phyloP scores from a whole-genome alignment of 1,284 basidiomycete species.

The Moesziomyces aphidis region DNA sequence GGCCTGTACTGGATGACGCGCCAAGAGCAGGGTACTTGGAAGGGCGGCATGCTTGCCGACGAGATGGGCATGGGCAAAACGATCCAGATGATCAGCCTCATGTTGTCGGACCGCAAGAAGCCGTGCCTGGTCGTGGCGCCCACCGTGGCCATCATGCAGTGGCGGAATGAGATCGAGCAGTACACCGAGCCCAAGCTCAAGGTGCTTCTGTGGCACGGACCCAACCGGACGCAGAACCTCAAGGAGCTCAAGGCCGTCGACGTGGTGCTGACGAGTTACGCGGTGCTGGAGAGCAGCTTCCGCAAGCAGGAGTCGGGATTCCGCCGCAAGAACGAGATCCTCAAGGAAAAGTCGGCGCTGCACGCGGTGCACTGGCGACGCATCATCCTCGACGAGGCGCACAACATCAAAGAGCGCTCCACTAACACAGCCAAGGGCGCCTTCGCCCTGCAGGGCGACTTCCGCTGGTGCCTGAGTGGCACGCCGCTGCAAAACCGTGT shows the following conservation, averaged over 20 bases:
- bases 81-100: slow-evolving; percentile 92
- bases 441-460: slow-evolving; percentile 85
- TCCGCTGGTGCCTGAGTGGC: slow-evolving; percentile 96
- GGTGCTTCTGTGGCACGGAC: slow-evolving; percentile 92
- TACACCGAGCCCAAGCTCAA: slow-evolving; percentile 69
- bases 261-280: slow-evolving; percentile 74
- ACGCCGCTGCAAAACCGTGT: slow-evolving; percentile 86
- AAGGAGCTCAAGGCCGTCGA: slow-evolving; percentile 85
- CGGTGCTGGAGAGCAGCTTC: slow-evolving; percentile 91
- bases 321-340: slow-evolving; percentile 82
- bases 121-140: slow-evolving; percentile 90
- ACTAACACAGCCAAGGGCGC: slow-evolving; percentile 97
- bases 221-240: slow-evolving; percentile 72
- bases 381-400: slow-evolving; percentile 89
- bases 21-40: slow-evolving; percentile 89
- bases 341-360: slow-evolving; percentile 89
- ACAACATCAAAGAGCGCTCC: slow-evolving; percentile 87
- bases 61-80: slow-evolving; percentile 97
- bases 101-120: slow-evolving; percentile 81
- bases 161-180: slow-evolving; percentile 90
- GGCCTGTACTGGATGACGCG: slow-evolving; percentile 95
- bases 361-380: slow-evolving; percentile 90
- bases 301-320: slow-evolving; percentile 93
- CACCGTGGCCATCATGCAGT: slow-evolving; percentile 98
- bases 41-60: slow-evolving; percentile 92